A percentile compares a stretch with the other conserved stretches of the same genome.
Evolutionary conservation across 2,329 filamentous ascomycete species (phyloP).

Genomic region (Penicillium hesseltinei): DNA sequence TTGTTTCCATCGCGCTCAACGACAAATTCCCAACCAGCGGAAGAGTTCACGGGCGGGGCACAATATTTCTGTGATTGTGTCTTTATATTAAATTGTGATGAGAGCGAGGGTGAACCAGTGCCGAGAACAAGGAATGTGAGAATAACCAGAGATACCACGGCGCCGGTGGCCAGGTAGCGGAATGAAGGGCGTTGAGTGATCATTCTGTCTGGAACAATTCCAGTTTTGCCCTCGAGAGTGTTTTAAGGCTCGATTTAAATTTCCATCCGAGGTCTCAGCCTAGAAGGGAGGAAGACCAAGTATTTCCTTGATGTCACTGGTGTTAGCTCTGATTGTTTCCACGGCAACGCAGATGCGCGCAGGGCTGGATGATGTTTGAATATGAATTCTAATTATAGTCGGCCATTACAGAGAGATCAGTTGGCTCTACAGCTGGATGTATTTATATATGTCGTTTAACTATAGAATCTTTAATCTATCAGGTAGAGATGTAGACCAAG

Average conservation of each 20-base stretch:
- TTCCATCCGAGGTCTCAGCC: not conserved
- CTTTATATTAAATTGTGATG: constrained; percentile 26
- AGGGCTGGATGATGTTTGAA: not conserved
- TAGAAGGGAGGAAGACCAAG: not conserved
- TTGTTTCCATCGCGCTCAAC: constrained; percentile 36
- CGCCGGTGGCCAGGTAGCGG: constrained; percentile 31
- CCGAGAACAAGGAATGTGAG: constrained; percentile 30
- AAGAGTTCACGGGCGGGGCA: not conserved
- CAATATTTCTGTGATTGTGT: constrained; percentile 4
- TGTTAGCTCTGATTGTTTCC: constrained; percentile 23
- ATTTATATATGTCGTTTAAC: not conserved
- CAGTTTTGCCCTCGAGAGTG: not conserved
- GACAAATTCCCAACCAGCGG: constrained; percentile 33
- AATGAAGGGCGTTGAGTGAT: constrained; percentile 25
- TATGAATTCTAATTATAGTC: not conserved
- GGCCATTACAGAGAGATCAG: too few species aligned
- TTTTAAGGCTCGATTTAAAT: not conserved
- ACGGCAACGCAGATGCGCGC: constrained; percentile 20
- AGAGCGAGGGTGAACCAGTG: constrained; percentile 16
- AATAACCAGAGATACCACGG: constrained; percentile 25
- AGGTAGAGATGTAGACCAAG: not conserved
- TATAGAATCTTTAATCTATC: not conserved
- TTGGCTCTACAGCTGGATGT: not conserved
- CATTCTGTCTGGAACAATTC: constrained; percentile 14
- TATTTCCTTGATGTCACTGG: constrained; percentile 1